phyloP scores from a whole-genome alignment of 2,329 filamentous ascomycete species.

The Phoma sp. region DNA sequence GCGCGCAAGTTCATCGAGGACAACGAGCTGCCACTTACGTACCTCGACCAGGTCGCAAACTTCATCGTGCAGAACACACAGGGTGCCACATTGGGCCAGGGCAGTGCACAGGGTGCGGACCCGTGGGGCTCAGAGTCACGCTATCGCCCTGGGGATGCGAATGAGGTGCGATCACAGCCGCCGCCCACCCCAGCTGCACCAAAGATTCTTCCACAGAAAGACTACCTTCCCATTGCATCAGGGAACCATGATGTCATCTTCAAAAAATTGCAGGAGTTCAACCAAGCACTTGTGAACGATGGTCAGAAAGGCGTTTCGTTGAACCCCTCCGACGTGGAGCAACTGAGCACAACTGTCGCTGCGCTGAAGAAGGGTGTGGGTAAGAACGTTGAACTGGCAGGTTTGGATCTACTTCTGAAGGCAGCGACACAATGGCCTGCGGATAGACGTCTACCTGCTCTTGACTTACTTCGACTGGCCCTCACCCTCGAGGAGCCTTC shows the following conservation, averaged over 20 bases:
- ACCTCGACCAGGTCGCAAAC: slow-evolving; percentile 89
- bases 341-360: slow-evolving; percentile 66
- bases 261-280: slow-evolving; percentile 78
- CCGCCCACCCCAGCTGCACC: slow-evolving; percentile 52
- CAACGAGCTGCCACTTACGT: slow-evolving; percentile 85
- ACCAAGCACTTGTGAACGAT: slow-evolving; percentile 72
- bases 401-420: slow-evolving; percentile 71
- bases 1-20: slow-evolving; percentile 89
- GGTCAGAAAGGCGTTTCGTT: slow-evolving; percentile 77
- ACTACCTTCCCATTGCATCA: slow-evolving; percentile 77
- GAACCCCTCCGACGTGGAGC: slow-evolving; percentile 72
- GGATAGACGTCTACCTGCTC: slow-evolving; percentile 77
- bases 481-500: slow-evolving; percentile 72
- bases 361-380: slow-evolving; percentile 64
- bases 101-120: slow-evolving; percentile 62
- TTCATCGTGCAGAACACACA: slow-evolving; percentile 92
- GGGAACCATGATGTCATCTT: slow-evolving; percentile 74
- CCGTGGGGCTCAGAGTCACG: slow-evolving; percentile 79
- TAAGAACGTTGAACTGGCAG: slow-evolving; percentile 53
- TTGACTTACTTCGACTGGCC: slow-evolving; percentile 87
- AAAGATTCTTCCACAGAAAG: slow-evolving; percentile 76
- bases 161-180: slow-evolving; percentile 42
- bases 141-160: slow-evolving; percentile 74
- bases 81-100: slow-evolving; percentile 78
- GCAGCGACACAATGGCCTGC: slow-evolving; percentile 82